phyloP scores from a whole-genome alignment of 2,329 filamentous ascomycete genomes.

The Clarireedia hainanense region DNA sequence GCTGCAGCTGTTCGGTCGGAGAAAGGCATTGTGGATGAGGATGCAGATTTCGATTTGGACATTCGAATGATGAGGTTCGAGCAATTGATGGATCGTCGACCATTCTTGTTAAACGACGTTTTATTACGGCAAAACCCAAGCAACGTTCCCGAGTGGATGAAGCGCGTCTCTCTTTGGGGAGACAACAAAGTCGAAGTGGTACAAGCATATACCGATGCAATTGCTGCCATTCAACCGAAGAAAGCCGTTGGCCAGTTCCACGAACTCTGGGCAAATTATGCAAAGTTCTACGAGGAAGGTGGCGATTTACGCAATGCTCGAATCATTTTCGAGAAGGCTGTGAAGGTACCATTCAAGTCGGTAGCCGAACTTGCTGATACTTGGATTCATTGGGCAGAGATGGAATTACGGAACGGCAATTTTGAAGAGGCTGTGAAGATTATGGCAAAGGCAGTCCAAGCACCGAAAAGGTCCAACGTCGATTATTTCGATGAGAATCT shows the following conservation, averaged over 20 bases:
- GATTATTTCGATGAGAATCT: slow-evolving; percentile 97
- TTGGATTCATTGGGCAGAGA: slow-evolving; percentile 99
- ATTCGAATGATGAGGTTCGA: slow-evolving; percentile 98
- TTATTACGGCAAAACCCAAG: slow-evolving; percentile 91
- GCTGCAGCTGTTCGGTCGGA: slow-evolving; percentile 72
- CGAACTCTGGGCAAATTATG: slow-evolving; percentile 93
- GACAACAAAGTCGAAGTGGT: slow-evolving; percentile 88
- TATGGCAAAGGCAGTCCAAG: slow-evolving; percentile 94
- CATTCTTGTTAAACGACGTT: slow-evolving; percentile 95
- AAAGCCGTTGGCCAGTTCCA: slow-evolving; percentile 91
- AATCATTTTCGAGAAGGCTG: slow-evolving; percentile 93
- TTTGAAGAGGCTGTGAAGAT: slow-evolving; percentile 91
- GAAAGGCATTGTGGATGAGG: slow-evolving; percentile 67
- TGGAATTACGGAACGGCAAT: slow-evolving; percentile 93
- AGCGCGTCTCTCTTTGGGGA: slow-evolving; percentile 90
- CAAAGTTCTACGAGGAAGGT: slow-evolving; percentile 89
- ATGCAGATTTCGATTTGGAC: slow-evolving; percentile 89
- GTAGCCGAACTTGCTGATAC: slow-evolving; percentile 95
- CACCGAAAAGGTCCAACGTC: slow-evolving; percentile 96
- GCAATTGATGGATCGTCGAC: slow-evolving; percentile 92
- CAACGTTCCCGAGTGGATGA: slow-evolving; percentile 95
- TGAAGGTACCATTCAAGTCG: slow-evolving; percentile 96
- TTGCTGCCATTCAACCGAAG: slow-evolving; percentile 86
- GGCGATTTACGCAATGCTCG: slow-evolving; percentile 78
- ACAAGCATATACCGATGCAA: slow-evolving; percentile 89